Conservation (phyloP, 202 grass and related monocot genomes). For the Setaria italica region DNA sequence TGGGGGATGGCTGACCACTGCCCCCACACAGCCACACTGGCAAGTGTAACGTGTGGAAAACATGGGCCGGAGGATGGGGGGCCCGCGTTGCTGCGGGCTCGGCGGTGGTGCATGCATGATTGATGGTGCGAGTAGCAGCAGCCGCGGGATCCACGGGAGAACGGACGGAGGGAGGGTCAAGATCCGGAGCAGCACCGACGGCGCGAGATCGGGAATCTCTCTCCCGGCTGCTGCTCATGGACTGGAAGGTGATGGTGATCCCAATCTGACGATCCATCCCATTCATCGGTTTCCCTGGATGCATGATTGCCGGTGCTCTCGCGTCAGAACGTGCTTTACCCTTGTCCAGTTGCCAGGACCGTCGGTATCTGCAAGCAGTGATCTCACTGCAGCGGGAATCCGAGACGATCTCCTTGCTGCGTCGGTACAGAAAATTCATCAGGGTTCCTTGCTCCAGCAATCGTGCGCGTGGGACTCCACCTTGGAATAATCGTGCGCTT, state of each 20-base stretch:
- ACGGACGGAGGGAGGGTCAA: not conserved
- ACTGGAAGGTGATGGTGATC: not conserved
- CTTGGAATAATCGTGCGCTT: no score
- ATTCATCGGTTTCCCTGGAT: not conserved
- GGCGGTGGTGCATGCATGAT: not conserved
- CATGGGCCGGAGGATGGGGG: not conserved
- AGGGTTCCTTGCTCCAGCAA: no score
- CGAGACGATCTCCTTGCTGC: not conserved
- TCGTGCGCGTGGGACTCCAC: no score
- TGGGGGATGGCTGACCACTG: conserved; percentile 1
- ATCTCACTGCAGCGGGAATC: not conserved
- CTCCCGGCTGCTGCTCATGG: not conserved
- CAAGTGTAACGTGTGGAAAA: not conserved
- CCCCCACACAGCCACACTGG: not conserved
- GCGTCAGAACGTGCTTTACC: not conserved
- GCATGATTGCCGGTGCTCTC: not conserved
- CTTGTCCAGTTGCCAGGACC: not conserved
- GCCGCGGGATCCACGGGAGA: not conserved
- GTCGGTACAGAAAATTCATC: not conserved
- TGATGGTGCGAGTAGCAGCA: not conserved
- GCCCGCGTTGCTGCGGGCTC: not conserved
- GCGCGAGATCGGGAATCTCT: not conserved
- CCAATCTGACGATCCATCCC: not conserved
- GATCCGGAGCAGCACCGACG: not conserved
- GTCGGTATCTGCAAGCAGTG: not conserved